These are phyloP conservation scores for Aureobasidium sp. DNA, from an alignment of 2,329 filamentous ascomycete species.

Conservation along the genomic window DNA sequence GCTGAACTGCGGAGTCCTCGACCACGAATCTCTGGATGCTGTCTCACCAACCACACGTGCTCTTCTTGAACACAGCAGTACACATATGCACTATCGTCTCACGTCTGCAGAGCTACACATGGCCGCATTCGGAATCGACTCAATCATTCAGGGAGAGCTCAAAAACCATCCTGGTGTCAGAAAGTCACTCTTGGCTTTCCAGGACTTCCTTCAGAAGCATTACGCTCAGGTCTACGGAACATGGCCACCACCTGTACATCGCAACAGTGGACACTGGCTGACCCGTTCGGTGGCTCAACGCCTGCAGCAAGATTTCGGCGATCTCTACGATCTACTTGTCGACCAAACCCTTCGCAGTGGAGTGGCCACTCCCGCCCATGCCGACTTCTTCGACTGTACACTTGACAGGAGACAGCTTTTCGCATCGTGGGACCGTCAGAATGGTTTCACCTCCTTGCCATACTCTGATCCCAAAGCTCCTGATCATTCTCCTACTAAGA, in stretches of 20 bases:
- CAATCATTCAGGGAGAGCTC: constrained; percentile 37
- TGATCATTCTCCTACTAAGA: constrained; percentile 15
- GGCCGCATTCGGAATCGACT: constrained; percentile 50
- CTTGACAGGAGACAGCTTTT: background rate
- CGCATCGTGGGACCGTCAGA: constrained; percentile 45
- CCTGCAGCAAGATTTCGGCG: constrained; percentile 59
- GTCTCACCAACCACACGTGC: constrained; percentile 17
- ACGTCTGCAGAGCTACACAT: constrained; percentile 51
- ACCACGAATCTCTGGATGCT: background rate
- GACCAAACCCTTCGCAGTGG: constrained; percentile 28
- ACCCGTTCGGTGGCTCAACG: constrained; percentile 48
- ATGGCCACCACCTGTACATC: constrained; percentile 43
- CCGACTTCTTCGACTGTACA: background rate
- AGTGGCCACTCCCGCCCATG: background rate
- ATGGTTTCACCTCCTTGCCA: constrained; percentile 33
- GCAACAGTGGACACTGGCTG: constrained; percentile 41
- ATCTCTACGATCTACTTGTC: constrained; percentile 62
- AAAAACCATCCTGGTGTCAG: constrained; percentile 34
- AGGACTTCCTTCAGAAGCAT: constrained; percentile 51
- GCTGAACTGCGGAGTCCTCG: constrained; percentile 24
- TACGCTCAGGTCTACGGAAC: constrained; percentile 49
- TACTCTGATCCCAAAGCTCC: constrained; percentile 60
- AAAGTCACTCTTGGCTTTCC: constrained; percentile 51
- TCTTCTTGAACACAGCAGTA: constrained; percentile 50
- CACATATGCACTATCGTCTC: constrained; percentile 54